Evolutionary conservation across 352 stramenopile species (phyloP).

Genomic region (Phytophthora quininea): DNA sequence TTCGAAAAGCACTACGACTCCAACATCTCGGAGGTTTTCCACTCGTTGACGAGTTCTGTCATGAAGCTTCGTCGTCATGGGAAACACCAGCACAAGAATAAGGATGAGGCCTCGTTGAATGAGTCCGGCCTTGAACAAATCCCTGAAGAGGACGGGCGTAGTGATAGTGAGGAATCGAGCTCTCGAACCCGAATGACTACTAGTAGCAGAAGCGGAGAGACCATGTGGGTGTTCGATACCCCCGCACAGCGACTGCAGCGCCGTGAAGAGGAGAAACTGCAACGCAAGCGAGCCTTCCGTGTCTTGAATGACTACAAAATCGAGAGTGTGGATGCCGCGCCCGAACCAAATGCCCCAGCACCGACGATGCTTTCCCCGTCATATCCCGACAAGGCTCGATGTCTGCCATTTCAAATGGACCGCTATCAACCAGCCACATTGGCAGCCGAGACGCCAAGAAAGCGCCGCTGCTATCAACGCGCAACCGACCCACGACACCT

Average conservation of each 20-base stretch:
- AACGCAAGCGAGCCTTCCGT: conserved; percentile 57
- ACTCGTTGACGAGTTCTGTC: conserved; percentile 49
- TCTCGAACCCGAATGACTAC: conserved; percentile 17
- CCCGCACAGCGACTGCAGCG: conserved; percentile 57
- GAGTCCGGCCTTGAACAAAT: conserved; percentile 25
- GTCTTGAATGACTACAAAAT: conserved; percentile 63
- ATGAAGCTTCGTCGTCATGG: conserved; percentile 31
- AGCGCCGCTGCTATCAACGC: conserved; percentile 33
- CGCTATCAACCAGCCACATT: conserved; percentile 18
- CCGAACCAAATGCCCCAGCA: conserved; percentile 12
- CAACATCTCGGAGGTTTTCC: conserved; percentile 64
- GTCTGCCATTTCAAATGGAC: conserved; percentile 28
- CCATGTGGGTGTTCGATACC: conserved; percentile 60
- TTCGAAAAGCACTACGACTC: conserved; percentile 73
- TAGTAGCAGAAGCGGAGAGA: conserved; percentile 44
- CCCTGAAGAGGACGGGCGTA: conserved; percentile 24
- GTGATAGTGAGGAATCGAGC: conserved; percentile 23
- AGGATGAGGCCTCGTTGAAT: conserved; percentile 9
- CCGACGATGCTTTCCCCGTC: conserved; percentile 25
- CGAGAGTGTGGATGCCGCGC: conserved; percentile 30
- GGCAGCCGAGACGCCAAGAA: conserved; percentile 36
- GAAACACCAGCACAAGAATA: conserved; percentile 20
- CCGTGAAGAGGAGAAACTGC: conserved; percentile 57
- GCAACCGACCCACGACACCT: conserved; percentile 24
- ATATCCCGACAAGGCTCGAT: conserved; percentile 28